phyloP scores from a whole-genome alignment of 257 asterid species.

The Cruciata laevipes region DNA sequence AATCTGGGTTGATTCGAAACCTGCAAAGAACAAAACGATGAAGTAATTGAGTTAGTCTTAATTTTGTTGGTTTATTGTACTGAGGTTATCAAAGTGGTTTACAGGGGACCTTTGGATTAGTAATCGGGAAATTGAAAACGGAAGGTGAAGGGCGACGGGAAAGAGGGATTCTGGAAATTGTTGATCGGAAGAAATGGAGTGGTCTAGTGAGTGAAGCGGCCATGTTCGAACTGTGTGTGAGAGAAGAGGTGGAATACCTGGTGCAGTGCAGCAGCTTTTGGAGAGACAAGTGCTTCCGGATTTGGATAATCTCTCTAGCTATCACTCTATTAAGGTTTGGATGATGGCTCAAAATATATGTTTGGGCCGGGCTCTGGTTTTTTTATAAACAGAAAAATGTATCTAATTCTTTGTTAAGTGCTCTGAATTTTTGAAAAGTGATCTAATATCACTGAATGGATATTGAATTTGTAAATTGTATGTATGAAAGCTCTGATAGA shows the following conservation, averaged over 20 bases:
- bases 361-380: too few species aligned
- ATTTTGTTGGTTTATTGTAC: not conserved
- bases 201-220: slow-evolving; percentile 31
- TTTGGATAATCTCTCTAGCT: slow-evolving; percentile 2
- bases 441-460: too few species aligned
- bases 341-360: too few species aligned
- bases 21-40: slow-evolving; percentile 21
- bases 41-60: not conserved
- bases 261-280: not conserved
- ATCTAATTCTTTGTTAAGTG: too few species aligned
- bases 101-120: slow-evolving; percentile 37
- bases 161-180: slow-evolving; percentile 17
- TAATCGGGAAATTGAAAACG: slow-evolving; percentile 21
- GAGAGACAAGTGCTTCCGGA: not conserved
- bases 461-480: too few species aligned
- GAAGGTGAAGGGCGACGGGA: not conserved
- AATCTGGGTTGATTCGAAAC: slow-evolving; percentile 30
- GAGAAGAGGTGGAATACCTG: not conserved
- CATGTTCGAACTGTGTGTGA: slow-evolving; percentile 9
- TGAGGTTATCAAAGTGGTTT: not conserved
- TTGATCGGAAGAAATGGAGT: slow-evolving; percentile 28
- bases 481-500: too few species aligned
- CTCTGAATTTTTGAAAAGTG: too few species aligned
- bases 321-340: too few species aligned
- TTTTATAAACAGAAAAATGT: too few species aligned